Evolutionary conservation across 148 eudicot species (phyloP).

Genomic region (Vaccinium macrocarpon): DNA sequence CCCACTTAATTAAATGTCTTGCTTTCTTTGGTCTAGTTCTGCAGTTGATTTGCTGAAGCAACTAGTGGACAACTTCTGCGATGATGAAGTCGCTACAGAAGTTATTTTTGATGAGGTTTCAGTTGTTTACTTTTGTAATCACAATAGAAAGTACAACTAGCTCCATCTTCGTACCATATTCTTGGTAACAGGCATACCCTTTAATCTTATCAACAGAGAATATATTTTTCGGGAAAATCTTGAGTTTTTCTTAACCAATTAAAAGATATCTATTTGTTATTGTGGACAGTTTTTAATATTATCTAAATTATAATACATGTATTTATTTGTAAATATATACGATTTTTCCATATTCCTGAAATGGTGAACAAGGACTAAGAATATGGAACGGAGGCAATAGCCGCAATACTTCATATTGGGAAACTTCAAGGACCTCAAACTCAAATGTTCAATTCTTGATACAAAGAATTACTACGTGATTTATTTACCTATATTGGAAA

Average conservation of each 20-base stretch:
- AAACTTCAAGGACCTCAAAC: not conserved
- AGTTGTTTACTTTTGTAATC: not conserved
- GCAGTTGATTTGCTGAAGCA: conserved; percentile 70
- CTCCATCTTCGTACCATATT: not conserved
- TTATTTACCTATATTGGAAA: not conserved
- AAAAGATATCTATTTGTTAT: not conserved
- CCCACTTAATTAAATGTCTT: conserved; percentile 6
- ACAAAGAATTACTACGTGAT: not conserved
- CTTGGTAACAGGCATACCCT: not conserved
- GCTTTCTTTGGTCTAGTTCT: conserved; percentile 35
- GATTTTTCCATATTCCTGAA: not conserved
- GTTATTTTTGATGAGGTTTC: conserved; percentile 76
- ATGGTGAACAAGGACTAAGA: not conserved
- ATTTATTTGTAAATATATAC: not conserved
- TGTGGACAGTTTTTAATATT: not conserved
- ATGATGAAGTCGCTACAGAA: conserved; percentile 55
- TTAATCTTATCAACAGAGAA: not conserved
- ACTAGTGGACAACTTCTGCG: conserved; percentile 38
- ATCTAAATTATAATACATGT: not conserved
- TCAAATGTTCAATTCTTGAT: not conserved
- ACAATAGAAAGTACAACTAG: not conserved
- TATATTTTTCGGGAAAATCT: not conserved
- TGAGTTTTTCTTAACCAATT: not conserved
- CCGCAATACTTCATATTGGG: not conserved
- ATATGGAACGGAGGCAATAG: not conserved